Conservation (phyloP, 1,139 yeast genomes). For the Sugiyamaella neomexicana region DNA sequence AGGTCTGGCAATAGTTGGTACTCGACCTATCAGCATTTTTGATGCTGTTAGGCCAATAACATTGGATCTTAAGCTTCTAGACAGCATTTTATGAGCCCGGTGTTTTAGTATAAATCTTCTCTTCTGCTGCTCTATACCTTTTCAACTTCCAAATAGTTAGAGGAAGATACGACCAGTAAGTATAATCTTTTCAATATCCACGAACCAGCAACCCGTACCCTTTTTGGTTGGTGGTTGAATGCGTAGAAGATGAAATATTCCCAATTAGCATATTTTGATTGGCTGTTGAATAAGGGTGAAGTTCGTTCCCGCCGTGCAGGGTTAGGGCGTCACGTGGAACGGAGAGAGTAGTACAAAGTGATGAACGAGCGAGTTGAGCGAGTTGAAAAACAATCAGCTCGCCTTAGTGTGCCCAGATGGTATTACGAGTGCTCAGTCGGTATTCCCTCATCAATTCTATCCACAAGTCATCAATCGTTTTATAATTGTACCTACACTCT, state of each 20-base stretch:
- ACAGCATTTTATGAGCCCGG: background rate
- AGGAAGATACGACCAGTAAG: too few species aligned
- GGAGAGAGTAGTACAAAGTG: background rate
- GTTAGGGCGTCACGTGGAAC: background rate
- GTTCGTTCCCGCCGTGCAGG: background rate
- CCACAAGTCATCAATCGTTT: too few species aligned
- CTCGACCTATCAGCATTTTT: background rate
- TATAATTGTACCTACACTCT: too few species aligned
- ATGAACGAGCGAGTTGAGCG: too few species aligned
- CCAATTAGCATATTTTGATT: constrained; percentile 1
- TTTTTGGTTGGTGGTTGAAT: background rate
- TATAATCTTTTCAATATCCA: background rate
- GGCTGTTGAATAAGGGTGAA: background rate
- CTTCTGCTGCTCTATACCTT: too few species aligned
- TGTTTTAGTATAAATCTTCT: too few species aligned
- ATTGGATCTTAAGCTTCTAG: constrained; percentile 10
- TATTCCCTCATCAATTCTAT: too few species aligned
- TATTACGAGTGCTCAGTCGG: too few species aligned
- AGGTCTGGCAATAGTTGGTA: background rate
- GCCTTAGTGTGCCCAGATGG: too few species aligned
- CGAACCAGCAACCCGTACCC: constrained; percentile 2
- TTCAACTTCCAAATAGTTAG: too few species aligned
- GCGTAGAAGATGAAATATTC: constrained; percentile 3
- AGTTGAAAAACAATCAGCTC: too few species aligned
- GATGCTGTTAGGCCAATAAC: background rate